Base-by-base conservation (phyloP, 805 yeast genomes). In the Lachancea kluyveri region DNA sequence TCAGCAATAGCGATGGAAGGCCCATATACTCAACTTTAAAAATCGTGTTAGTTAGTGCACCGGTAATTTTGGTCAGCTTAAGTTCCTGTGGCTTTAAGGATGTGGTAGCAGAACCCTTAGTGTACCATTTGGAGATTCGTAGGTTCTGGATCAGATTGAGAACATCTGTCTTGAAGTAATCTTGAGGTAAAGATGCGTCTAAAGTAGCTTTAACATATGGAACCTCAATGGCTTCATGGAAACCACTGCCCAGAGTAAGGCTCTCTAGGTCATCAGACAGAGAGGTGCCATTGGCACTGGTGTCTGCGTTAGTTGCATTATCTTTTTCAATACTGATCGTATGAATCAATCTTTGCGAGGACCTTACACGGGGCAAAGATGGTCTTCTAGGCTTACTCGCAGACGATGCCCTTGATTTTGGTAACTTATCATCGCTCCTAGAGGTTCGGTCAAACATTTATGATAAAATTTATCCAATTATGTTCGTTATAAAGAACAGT, bases 11-110 rank as follows among this genome's bases (percentile, higher is more conserved):
- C 8, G 76, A 61, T 15, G 81, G 88, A 43, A 67, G 74, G 46
- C 49, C 37, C 0, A 75, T 76, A 33, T 82, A 78, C 46, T 72
- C 79, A 3, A 92, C 72, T 48, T 77, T 77, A 56, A 81, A 92
- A 33, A 90, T 82, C 20, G 88, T 80, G 56, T 92, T 92, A 13
- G 97, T 92, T 54, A 92, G 68, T 0, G 98, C 98, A 13, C 98
- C 97, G 21, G 84, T 74, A 30, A 92, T 85, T 42, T 95, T 70
- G 24, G 60, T 65, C 13, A 88, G 56, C 14, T 59, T 64, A 23
- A 90, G 56, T 22, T 63, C 57, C 13, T 62, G 64, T 12, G 70
- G 55, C 6, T 63, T 41, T 12, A 67, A 31, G 43, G 62, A 41
- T 2, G 48, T 35, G 12, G 26, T 30, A 11, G 42, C 28, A 15